Evolutionary conservation across 202 grass and related monocot species (phyloP).

Genomic region (Carex arenaria): DNA sequence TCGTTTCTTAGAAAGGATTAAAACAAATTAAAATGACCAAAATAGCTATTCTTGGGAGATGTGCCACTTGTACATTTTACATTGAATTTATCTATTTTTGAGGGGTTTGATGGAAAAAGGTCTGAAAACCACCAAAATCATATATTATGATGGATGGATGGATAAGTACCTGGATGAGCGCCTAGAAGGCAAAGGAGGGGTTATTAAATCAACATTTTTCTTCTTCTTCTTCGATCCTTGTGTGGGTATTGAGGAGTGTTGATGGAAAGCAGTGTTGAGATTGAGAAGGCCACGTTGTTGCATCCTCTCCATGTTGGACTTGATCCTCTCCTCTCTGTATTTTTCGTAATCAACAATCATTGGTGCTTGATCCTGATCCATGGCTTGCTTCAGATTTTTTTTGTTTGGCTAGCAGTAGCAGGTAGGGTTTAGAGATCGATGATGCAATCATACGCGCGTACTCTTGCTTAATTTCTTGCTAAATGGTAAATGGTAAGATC

Average conservation of each 20-base stretch:
- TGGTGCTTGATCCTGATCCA: not conserved
- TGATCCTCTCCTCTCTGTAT: conserved; percentile 62
- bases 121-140: not conserved
- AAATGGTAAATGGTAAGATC: too few relatives aligned
- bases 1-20: too few relatives aligned
- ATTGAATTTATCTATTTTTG: too few relatives aligned
- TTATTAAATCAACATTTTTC: not conserved
- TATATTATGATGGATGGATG: not conserved
- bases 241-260: not conserved
- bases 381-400: too few relatives aligned
- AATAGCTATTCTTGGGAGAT: too few relatives aligned
- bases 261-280: conserved; percentile 24
- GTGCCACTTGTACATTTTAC: too few relatives aligned
- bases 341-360: conserved; percentile 38
- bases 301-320: conserved; percentile 75
- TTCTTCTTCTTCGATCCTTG: not conserved
- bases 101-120: not conserved
- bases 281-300: conserved; percentile 55
- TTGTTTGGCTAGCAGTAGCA: too few relatives aligned
- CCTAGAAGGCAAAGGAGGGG: not conserved
- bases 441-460: too few relatives aligned
- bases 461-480: too few relatives aligned
- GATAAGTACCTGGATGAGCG: conserved; percentile 14
- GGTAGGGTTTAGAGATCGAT: too few relatives aligned
- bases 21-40: too few relatives aligned